Base-by-base conservation (phyloP, 2,329 filamentous ascomycete species). In the Ophiostoma perfectum region DNA sequence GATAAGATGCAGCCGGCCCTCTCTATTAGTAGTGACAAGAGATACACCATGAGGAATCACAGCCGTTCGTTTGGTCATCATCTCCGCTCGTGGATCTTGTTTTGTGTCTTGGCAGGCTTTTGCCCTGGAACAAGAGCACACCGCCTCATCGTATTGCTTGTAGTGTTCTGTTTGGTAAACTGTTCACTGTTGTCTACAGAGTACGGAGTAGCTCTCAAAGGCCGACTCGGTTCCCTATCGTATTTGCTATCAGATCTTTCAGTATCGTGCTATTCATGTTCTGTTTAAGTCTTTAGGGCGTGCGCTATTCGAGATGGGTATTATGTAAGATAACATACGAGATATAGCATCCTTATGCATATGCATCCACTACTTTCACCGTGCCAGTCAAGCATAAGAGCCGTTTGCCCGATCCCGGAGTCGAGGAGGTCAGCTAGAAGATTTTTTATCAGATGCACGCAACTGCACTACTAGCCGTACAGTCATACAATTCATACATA, bases 381-480 rank as follows among this genome's bases (percentile, higher is more conserved):
- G n/a, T n/a, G n/a, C n/a, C n/a, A n/a, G n/a, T n/a, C n/a, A n/a
- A n/a, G n/a, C 27, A 27, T 27, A 27, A 27, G 27, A 27, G 27
- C 27, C 27, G 27, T 27, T 27, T 55, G 49, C 49, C 55, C 55
- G 55, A 60, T 60, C 55, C 55, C 55, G 55, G 55, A 60, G 55
- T 27, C 55, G 55, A 60, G 18, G 5, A 18, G 18, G 11, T 1
- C 36, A 38, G 16, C 8, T 58, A 36, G 27, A 27, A 27, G 27
- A 27, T 58, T 58, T 14, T 58, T 60, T 60, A 58, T 55, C 49
- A 55, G 49, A 55, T 58, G 52, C 18, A 14, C 55, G 55, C 49
- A 55, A 27, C 27, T 27, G 27, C 27, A 27, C 27, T 27, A 27
- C 27, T 27, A 27, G 27, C 27, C 27, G 27, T 36, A 9, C 49